Evolutionary conservation across 2,329 filamentous ascomycete genomes (phyloP).

Genomic region (Ilyonectria robusta): DNA sequence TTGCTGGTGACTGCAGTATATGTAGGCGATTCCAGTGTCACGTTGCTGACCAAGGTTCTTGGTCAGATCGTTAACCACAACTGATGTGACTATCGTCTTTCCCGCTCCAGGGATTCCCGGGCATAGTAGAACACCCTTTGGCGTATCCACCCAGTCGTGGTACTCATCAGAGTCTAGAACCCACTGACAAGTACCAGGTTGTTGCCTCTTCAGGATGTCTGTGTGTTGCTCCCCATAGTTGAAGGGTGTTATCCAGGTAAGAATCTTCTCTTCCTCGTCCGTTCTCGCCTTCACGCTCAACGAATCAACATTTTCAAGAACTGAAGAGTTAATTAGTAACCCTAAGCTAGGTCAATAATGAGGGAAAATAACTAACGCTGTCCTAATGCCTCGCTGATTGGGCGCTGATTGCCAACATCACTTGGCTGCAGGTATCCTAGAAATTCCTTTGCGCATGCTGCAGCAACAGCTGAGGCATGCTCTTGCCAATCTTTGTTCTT

Average conservation of each 20-base stretch:
- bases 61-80: not conserved
- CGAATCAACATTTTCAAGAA: not conserved
- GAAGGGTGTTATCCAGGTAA: slow-evolving; percentile 56
- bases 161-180: not conserved
- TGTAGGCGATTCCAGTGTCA: slow-evolving; percentile 46
- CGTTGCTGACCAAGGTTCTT: not conserved
- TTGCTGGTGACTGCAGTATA: slow-evolving; percentile 51
- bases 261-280: not conserved
- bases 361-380: not conserved
- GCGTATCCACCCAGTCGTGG: not conserved
- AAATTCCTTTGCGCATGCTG: slow-evolving; percentile 34
- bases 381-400: not conserved
- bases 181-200: slow-evolving; percentile 51
- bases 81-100: not conserved
- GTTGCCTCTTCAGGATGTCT: slow-evolving; percentile 50
- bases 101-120: not conserved
- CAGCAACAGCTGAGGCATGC: slow-evolving; percentile 52
- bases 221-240: slow-evolving; percentile 55
- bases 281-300: too few species aligned
- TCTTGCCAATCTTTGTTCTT: slow-evolving; percentile 48
- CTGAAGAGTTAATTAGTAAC: too few species aligned
- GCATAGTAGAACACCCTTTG: slow-evolving; percentile 53
- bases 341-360: not conserved
- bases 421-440: not conserved
- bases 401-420: not conserved